Evolutionary conservation across 176 grass and related monocot genomes (phyloP).

Genomic region (Miscanthus lutarioriparius): DNA sequence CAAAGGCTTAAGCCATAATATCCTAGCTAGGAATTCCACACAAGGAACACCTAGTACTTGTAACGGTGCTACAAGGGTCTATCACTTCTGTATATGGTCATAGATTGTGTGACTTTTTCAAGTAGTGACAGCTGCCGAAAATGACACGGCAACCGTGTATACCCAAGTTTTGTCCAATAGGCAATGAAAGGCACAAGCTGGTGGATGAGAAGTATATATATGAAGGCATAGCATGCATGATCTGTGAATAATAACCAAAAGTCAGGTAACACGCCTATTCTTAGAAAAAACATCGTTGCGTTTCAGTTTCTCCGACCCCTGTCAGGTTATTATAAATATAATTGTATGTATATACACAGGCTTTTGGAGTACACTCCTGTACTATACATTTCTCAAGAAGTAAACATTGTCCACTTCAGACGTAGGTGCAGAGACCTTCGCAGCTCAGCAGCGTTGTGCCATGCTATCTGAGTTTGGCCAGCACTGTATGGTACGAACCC

Average conservation of each 20-base stretch:
- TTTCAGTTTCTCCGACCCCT: background rate
- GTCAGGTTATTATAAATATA: background rate
- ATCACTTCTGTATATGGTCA: background rate
- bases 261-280: background rate
- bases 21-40: too few relatives aligned
- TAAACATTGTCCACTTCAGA: too few relatives aligned
- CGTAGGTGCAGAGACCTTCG: too few relatives aligned
- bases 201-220: background rate
- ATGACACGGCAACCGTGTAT: background rate
- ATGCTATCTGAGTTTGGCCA: too few relatives aligned
- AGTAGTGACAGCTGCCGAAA: background rate
- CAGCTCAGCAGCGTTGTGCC: too few relatives aligned
- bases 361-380: too few relatives aligned
- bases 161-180: background rate
- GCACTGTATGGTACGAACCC: too few relatives aligned
- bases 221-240: background rate
- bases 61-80: background rate
- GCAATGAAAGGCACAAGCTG: background rate
- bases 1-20: too few relatives aligned
- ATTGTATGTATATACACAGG: too few relatives aligned
- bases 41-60: too few relatives aligned
- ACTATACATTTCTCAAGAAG: too few relatives aligned
- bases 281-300: background rate
- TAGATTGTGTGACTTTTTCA: background rate
- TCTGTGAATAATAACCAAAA: background rate